Base-by-base conservation (phyloP, 208 protist species). In the Crithidia expoeki region DNA sequence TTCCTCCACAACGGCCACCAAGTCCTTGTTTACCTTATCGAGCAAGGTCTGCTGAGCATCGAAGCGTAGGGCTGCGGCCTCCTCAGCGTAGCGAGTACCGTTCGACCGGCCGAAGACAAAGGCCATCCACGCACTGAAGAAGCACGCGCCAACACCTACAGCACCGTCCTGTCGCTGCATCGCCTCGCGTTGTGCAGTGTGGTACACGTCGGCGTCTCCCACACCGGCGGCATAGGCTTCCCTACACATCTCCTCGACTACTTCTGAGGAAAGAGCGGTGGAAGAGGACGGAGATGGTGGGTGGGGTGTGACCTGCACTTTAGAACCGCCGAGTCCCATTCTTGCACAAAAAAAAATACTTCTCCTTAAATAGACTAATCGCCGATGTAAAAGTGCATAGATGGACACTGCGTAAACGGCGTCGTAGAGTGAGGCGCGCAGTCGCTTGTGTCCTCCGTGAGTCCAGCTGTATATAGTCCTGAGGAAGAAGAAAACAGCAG, bases 181-280 rank as follows among this genome's bases (percentile, higher is more conserved):
- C 4, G 79, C 76, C 38, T 85, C 84, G 0, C 76, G 63, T 25
- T 72, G n/a, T 2, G 52, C 53, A 32, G 78, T 70, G 51, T 80
- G 55, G 46, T 80, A 71, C 27, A 79, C 58, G 16, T 75, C 72
- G 4, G 73, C 66, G 38, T 89, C 84, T 16, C 51, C 55, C 4
- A 62, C 46, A 4, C 84, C 84, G 12, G 72, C 70, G 0, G 62
- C 59, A 46, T 89, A 89, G 4, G 80, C 80, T 32, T 85, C 77
- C 40, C 71, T 55, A 62, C 72, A 89, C 32, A 85, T 36, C 6
- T 49, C 60, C 12, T 86, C 70, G 5, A 80, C 74, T 25, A 33
- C 32, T 14, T 76, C 73, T 12, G 56, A 17, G 21, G 50, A 33
- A 21, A 51, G 28, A 4, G 32, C 44, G 21, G 52, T 28, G 25